Conservation (phyloP, 306 rosid genomes). For the Boehmeria nivea region DNA sequence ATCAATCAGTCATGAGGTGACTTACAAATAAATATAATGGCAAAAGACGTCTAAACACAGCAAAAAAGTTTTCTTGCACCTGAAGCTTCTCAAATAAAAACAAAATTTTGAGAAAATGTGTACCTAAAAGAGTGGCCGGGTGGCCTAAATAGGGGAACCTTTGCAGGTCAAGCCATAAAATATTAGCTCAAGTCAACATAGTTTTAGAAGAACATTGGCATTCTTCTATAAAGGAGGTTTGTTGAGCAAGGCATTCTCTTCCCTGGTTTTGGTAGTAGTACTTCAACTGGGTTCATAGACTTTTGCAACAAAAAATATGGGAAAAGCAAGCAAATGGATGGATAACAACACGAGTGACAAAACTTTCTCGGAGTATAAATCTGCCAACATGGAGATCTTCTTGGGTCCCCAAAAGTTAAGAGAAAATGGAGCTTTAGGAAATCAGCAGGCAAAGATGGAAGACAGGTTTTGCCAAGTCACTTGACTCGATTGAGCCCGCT, state of each 20-base stretch:
- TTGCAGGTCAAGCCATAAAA: conserved; percentile 51
- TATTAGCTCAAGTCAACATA: conserved; percentile 11
- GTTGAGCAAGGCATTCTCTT: neutral
- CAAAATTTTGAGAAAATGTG: neutral
- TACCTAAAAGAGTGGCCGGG: conserved; percentile 35
- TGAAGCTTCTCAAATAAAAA: too few relatives aligned
- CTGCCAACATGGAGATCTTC: conserved; percentile 12
- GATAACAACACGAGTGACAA: conserved; percentile 55
- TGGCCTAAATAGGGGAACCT: conserved; percentile 44
- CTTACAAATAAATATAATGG: too few relatives aligned
- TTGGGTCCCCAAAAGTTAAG: conserved; percentile 39
- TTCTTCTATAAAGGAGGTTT: neutral
- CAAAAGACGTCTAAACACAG: too few relatives aligned
- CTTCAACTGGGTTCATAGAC: too few relatives aligned
- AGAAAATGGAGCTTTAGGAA: conserved; percentile 74
- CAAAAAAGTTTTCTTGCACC: too few relatives aligned
- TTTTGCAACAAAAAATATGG: conserved; percentile 34
- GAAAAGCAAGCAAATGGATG: conserved; percentile 75
- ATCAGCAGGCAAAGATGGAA: conserved; percentile 28
- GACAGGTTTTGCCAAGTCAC: conserved; percentile 44
- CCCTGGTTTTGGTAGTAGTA: too few relatives aligned
- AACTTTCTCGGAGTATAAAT: conserved; percentile 23
- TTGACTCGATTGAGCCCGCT: conserved; percentile 35
- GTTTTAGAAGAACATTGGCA: neutral
- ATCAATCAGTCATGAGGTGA: too few relatives aligned